Percentiles rank a stretch among this genome's conserved stretches.
Conservation (phyloP, 805 yeast genomes). For the Jamesozyma rosinii region DNA sequence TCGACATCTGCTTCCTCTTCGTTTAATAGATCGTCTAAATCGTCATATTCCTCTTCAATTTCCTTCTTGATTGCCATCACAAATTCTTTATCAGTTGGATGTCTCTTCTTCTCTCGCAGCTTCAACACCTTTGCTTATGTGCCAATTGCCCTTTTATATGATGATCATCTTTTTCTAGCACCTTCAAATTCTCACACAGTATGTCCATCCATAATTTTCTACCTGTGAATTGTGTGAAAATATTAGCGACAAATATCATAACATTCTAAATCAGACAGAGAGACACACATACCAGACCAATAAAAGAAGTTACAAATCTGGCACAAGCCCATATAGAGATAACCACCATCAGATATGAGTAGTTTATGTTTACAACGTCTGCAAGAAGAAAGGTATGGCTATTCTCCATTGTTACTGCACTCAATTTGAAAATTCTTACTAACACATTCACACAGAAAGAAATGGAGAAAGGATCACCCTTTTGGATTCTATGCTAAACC, state of each 20-base stretch:
- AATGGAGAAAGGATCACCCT: constrained; percentile 98
- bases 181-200: no score
- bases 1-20: constrained; percentile 34
- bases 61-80: neutral
- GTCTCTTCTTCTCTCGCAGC: no score
- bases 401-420: neutral
- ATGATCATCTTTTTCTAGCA: no score
- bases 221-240: neutral
- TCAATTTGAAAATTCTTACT: neutral
- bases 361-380: constrained; percentile 70
- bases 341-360: no score
- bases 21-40: constrained; percentile 75
- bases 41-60: constrained; percentile 48
- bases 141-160: no score
- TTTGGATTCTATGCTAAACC: constrained; percentile 96
- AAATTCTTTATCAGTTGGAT: no score
- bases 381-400: constrained; percentile 69
- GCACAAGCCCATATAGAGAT: no score
- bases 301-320: no score
- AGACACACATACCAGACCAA: no score
- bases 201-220: neutral
- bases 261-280: no score
- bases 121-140: neutral
- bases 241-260: no score
- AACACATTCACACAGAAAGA: constrained; percentile 47